Evolutionary conservation across 805 yeast genomes (phyloP), one percentile per base, ranked within the genome.

Genomic region (Saturnispora sekii): DNA sequence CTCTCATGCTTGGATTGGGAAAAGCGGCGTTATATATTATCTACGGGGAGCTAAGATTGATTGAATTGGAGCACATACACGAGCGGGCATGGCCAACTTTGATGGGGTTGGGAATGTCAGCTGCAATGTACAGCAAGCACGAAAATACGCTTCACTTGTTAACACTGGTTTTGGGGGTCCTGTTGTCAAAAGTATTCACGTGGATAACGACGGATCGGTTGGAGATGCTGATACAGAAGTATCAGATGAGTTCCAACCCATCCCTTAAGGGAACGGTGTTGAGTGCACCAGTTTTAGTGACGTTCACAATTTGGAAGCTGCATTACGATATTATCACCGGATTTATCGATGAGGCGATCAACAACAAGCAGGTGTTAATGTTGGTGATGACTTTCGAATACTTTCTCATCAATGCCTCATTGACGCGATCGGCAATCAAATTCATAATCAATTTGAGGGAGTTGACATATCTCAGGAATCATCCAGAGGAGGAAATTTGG

Each of bases 361-460:
- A 67, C 44, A 72, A 72, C 32, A 64, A 64, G 51, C 77, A 84
- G 15, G 73, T 77, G 38, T 70, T 76, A 3, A 77, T 77, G 52
- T 64, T 84, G 35, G 69, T 81, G 43, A 80, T 85, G 59, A 89
- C 88, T 1, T 80, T 85, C 58, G 93, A 85, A 55, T 81, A 81
- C 56, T 80, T 83, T 3, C 66, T 85, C 47, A 66, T 81, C 26
- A 21, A 21, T 21, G 26, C 26, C 48, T 72, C 75, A 17, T 68
- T 81, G 30, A 80, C 77, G 38, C 58, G 76, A 21, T 53, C 77
- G 40, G 56, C 68, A 11, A 63, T 72, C 32, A 76, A 77, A 54
- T 67, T 70, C 43, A 49, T 63, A 6, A 62, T 83, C 43, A 78
- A 79, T 50, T 55, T 77, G 17, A 68, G 69, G 50, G 96, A 86